Base-by-base conservation (phyloP, 495 filamentous ascomycete species). In the Astrothelium macrocarpum region DNA sequence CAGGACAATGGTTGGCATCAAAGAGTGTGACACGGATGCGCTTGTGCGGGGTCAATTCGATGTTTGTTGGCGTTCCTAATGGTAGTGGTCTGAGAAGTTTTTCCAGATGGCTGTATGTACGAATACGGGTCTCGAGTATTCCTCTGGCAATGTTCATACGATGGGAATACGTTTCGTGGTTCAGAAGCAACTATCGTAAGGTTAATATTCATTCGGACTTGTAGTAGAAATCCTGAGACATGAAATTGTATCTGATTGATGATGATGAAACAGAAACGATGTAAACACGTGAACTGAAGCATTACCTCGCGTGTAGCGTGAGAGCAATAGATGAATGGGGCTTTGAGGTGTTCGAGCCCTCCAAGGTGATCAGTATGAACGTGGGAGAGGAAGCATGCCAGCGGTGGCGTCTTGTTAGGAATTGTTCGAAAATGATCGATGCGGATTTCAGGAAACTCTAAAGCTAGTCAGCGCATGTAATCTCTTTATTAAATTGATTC, bases 361-460 rank as follows among this genome's bases (percentile, higher is more conserved):
- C 81, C 82, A 7, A 96, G 81, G 74, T 97, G 92, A 66, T 97
- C 92, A 63, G 87, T 95, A 72, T 97, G 93, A 12, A 95, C 86
- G 82, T 97, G 93, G 70, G 88, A 93, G 43, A 97, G 79, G 71
- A 97, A 96, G 71, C 89, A 96, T 18, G 89, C 91, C 49, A 95
- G 71, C 1, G 92, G 89, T 32, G 88, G 80, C 31, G 74, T 78
- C 20, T 73, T 74, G 0, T 77, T 79, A 23, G 77, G 79, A 25
- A 76, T 76, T 20, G 77, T 77, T 18, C 91, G 85, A 70, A 96
- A 97, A 75, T 88, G 91, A 73, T 97, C 93, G 63, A 96, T 82
- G 68, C 86, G 74, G 60, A 92, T 89, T 32, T 85, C 81, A 0
- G 87, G 88, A 65, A 92, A 91, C 67, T 92, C 84, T 74, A 10